Evolutionary conservation across 805 yeast species (phyloP).

Genomic region (Suhomyces sp.): DNA sequence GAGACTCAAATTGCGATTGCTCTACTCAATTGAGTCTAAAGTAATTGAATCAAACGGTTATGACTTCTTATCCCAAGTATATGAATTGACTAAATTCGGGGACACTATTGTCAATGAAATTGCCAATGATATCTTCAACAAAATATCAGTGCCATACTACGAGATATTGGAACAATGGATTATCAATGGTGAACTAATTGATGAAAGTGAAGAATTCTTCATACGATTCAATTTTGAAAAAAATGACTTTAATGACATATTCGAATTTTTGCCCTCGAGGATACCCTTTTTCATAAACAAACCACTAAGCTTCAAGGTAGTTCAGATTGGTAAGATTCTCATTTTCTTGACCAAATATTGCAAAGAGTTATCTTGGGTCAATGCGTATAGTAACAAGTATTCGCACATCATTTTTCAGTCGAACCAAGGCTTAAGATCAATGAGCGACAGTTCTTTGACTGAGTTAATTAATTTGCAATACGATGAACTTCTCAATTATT

Average conservation of each 20-base stretch:
- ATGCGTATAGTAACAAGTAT: slow-evolving; percentile 38
- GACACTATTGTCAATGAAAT: slow-evolving; percentile 51
- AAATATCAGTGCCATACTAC: slow-evolving; percentile 57
- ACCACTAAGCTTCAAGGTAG: slow-evolving; percentile 45
- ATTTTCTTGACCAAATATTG: slow-evolving; percentile 65
- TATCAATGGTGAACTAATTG: slow-evolving; percentile 58
- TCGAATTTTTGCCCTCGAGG: slow-evolving; percentile 29
- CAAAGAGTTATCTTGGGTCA: slow-evolving; percentile 65
- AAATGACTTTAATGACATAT: slow-evolving; percentile 34
- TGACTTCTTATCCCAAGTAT: slow-evolving; percentile 54
- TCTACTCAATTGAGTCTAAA: slow-evolving; percentile 43
- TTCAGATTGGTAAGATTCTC: slow-evolving; percentile 70
- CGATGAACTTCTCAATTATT: slow-evolving; percentile 50
- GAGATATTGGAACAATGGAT: slow-evolving; percentile 67
- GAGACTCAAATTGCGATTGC: slow-evolving; percentile 56
- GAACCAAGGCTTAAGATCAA: slow-evolving; percentile 32
- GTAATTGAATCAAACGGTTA: slow-evolving; percentile 41
- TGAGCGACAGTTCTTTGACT: slow-evolving; percentile 36
- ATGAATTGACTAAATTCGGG: slow-evolving; percentile 58
- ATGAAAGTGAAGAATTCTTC: slow-evolving; percentile 63
- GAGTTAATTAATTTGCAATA: slow-evolving; percentile 43
- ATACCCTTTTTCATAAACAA: slow-evolving; percentile 48
- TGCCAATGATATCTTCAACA: slow-evolving; percentile 44
- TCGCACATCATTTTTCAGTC: slow-evolving; percentile 28
- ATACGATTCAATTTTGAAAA: slow-evolving; percentile 33